phyloP scores from a whole-genome alignment of 192 early-diverging fungal species.

The Diversispora epigaea region DNA sequence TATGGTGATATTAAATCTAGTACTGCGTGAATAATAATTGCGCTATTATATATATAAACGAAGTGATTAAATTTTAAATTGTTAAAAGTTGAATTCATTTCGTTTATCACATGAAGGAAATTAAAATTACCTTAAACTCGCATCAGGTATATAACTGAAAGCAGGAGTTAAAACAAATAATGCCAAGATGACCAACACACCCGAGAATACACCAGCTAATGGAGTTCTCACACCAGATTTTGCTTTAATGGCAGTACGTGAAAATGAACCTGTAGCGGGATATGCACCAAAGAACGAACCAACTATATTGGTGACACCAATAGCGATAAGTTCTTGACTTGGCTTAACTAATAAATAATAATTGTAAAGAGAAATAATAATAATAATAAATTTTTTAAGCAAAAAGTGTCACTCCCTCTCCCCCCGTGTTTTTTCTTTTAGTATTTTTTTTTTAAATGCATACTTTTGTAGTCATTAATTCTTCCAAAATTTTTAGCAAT shows the following conservation, averaged over 20 bases:
- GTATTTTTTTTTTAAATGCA: slow-evolving; percentile 31
- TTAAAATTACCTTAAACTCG: slow-evolving; percentile 29
- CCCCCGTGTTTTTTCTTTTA: background rate
- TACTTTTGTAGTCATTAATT: slow-evolving; percentile 78
- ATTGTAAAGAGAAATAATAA: background rate
- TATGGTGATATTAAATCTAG: slow-evolving; percentile 72
- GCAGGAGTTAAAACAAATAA: slow-evolving; percentile 78
- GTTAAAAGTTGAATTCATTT: background rate
- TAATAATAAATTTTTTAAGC: background rate
- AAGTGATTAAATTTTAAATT: background rate
- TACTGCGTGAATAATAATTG: slow-evolving; percentile 87
- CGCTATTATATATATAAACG: slow-evolving; percentile 31
- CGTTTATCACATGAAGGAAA: background rate
- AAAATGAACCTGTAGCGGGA: slow-evolving; percentile 92
- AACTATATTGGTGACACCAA: slow-evolving; percentile 85
- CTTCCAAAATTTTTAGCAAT: slow-evolving; percentile 87
- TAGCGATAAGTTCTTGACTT: slow-evolving; percentile 88
- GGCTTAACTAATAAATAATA: slow-evolving; percentile 43
- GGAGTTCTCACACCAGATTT: slow-evolving; percentile 84
- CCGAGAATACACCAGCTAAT: slow-evolving; percentile 75
- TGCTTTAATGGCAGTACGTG: slow-evolving; percentile 88
- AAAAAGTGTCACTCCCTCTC: background rate
- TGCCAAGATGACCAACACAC: slow-evolving; percentile 75
- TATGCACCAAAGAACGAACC: slow-evolving; percentile 86
- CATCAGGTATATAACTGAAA: slow-evolving; percentile 84